Base-by-base conservation (phyloP, 306 rosid species). In the Rosa chinensis region DNA sequence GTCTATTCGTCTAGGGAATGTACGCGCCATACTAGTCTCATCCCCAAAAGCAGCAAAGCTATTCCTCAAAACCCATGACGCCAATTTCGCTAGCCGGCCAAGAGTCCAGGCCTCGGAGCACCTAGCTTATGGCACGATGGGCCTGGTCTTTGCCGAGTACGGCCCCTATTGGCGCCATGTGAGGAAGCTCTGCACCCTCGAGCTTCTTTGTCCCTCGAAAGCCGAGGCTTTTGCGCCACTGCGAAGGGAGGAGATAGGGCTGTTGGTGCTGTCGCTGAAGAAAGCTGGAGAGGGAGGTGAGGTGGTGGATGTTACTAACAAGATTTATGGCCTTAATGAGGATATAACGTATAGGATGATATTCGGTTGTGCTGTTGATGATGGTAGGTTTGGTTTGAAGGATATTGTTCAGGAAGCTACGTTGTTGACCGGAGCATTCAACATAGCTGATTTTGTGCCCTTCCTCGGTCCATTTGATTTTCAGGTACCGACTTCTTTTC, bases 1-100 rank as follows among this genome's bases (percentile, higher is more conserved):
- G 92, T 82, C 74, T 55, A 68, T 86, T 5, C 63, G 87, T 20
- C 66, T 89, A 1, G 90, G 87, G 28, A 77, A 45, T 18, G 83
- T 80, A 3, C 81, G 80, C 47, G 11, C 83, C 48, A 74, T 89
- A 10, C 80, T 74, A 32, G 78, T 56, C 78, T 74, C 68, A 2
- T 56, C 68, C 68, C 55, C 68, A 3, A 43, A 74, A 21, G 68
- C 78, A 3, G 77, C 77, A 3, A 49, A 73, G 77, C 20, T 73
- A 0, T 73, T 74, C 53, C 12, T 76, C 14, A 25, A 44, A 59
- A 44, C 35, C 55, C 72, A 76, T 0, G 79, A 76, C 61, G 18
- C 35, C 42, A 48, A 44, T 28, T 62, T 76, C 1, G 72, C 79
- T 0, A 63, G 72, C 59, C 59, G 47, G 32, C 72, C 71, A 8